Evolutionary conservation across 2,329 filamentous ascomycete species (phyloP).

Genomic region (Simplicillium aogashimaense): DNA sequence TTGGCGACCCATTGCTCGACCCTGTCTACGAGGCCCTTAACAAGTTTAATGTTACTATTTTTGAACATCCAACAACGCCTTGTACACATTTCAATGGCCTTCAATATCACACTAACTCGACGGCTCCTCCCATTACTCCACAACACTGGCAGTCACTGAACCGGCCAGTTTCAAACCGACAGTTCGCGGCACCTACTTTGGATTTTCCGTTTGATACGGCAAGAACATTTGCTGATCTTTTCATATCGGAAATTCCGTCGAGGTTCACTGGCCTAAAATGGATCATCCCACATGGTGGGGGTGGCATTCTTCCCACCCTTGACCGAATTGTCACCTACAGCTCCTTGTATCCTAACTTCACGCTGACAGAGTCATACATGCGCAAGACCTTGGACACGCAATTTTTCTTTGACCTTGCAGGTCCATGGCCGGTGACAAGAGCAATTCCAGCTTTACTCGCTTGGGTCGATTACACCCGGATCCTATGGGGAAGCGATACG

Average conservation of each 20-base stretch:
- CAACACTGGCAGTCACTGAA: constrained; percentile 11
- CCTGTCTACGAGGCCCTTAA: constrained; percentile 38
- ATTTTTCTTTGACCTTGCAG: too few relatives aligned
- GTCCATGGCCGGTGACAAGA: too few relatives aligned
- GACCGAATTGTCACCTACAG: too few relatives aligned
- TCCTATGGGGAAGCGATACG: too few relatives aligned
- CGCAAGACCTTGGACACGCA: too few relatives aligned
- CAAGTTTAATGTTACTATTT: constrained; percentile 32
- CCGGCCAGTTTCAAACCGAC: constrained; percentile 8
- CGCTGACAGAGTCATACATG: too few relatives aligned
- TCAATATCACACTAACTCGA: constrained; percentile 5
- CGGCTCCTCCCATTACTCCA: constrained; percentile 3
- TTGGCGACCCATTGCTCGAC: constrained; percentile 34
- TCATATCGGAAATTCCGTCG: not conserved
- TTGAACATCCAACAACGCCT: constrained; percentile 45
- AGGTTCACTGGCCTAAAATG: too few relatives aligned
- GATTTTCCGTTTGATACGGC: constrained; percentile 15
- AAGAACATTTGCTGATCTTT: constrained; percentile 9
- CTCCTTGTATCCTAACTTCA: too few relatives aligned
- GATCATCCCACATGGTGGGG: too few relatives aligned
- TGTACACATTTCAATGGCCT: constrained; percentile 18
- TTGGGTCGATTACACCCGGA: too few relatives aligned
- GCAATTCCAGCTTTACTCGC: too few relatives aligned
- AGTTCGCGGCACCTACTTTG: constrained; percentile 7
- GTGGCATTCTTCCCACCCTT: too few relatives aligned